Base-by-base conservation (phyloP, 768 basidiomycete species). In the Hericium alpestre region DNA sequence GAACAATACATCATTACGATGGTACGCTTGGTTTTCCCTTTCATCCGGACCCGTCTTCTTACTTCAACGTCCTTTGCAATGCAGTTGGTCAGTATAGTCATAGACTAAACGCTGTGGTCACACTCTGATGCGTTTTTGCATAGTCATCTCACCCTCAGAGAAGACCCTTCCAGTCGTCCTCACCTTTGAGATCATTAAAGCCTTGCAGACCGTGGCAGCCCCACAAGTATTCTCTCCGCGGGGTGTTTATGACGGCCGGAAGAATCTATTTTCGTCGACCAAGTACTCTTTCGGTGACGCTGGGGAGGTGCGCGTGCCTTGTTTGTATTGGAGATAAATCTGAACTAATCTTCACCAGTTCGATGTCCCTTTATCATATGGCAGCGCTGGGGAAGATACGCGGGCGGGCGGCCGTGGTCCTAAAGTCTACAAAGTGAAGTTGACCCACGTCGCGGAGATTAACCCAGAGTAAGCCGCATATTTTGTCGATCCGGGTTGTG, bases 171-270 rank as follows among this genome's bases (percentile, higher is more conserved):
- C 90, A 0, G 78, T 79, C 1, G 72, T 79, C 13, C 68, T 87
- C 6, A 90, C 89, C 58, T 76, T 91, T 74, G 81, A 85, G 13
- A 70, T 92, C 10, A 83, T 92, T 51, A 74, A 76, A 13, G 72
- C 72, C 15, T 67, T 92, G 13, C 90, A 92, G 66, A 73, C 71
- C 4, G 66, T 71, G 0, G 74, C 78, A 4, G 80, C 81, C 1
- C 82, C 81, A 0, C 69, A 77, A n/a, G 72, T 87, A 20, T 92
- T 92, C 65, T 87, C 80, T 2, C 87, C 86, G 10, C 80, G 76
- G 13, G 84, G 76, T 16, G 88, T 81, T 1, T 91, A 90, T 58
- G 90, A 91, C 57, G 89, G 89, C 0, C 76, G 86, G 43, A 91
- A 90, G 69, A 91, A 90, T 59, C 67, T 83, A 50, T 92, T 87